Conservation (phyloP, 164 flowering plant genomes). For the Saururus chinensis region DNA sequence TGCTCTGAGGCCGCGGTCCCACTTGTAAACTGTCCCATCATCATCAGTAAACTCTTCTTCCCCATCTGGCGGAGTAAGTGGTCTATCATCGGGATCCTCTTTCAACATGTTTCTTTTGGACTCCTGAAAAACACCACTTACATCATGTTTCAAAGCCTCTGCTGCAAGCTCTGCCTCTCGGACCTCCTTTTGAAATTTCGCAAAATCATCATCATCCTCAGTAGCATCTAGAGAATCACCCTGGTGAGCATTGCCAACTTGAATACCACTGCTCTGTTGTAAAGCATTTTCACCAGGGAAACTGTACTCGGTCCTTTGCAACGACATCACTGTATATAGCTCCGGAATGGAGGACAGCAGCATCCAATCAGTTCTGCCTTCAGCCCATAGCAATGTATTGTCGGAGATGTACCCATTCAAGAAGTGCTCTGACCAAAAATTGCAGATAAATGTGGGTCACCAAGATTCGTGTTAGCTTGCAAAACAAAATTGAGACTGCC, state of each 20-base stretch:
- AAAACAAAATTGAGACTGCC: neutral
- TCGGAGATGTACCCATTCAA: constrained; percentile 54
- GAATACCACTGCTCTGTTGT: neutral
- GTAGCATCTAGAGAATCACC: constrained; percentile 8
- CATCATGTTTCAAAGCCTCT: constrained; percentile 23
- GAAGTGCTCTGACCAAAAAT: constrained; percentile 67
- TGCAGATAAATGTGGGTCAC: constrained; percentile 39
- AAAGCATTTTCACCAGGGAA: constrained; percentile 20
- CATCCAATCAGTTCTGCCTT: constrained; percentile 84
- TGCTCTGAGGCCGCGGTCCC: constrained; percentile 67
- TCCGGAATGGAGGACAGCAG: constrained; percentile 68
- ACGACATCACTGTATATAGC: constrained; percentile 19
- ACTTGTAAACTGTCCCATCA: constrained; percentile 92
- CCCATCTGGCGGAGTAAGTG: constrained; percentile 80
- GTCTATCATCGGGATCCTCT: constrained; percentile 39
- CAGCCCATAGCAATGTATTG: constrained; percentile 70
- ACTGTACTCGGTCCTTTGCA: constrained; percentile 13
- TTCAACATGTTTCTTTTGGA: constrained; percentile 5
- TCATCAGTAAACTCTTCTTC: constrained; percentile 96
- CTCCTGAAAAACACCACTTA: constrained; percentile 14
- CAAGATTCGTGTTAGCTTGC: constrained; percentile 32
- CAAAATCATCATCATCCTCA: constrained; percentile 54
- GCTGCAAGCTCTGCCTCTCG: constrained; percentile 52
- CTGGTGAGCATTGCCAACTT: neutral
- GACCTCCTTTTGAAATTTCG: constrained; percentile 74